Evolutionary conservation across 2,329 filamentous ascomycete genomes (phyloP).

Genomic region (Ophiocordyceps camponoti-floridani): DNA sequence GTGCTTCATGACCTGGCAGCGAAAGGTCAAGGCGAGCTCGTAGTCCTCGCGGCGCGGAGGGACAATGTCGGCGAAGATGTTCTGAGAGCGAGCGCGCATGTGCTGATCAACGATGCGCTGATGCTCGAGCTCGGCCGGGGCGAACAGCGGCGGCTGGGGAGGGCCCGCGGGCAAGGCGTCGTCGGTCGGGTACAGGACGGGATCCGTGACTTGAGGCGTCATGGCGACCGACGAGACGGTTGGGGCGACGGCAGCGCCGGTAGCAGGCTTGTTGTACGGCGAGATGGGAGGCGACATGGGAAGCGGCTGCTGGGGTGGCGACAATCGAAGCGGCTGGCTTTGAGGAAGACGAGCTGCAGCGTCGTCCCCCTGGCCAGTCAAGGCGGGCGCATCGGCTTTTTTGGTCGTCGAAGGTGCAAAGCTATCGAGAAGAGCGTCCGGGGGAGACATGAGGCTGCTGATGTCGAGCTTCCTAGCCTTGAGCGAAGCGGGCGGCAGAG

Average conservation of each 20-base stretch:
- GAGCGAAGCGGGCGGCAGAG: constrained; percentile 6
- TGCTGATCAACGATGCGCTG: constrained; percentile 32
- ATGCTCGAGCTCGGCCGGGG: constrained; percentile 19
- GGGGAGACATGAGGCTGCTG: constrained; percentile 43
- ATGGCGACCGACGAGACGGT: not conserved
- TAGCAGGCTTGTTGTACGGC: constrained; percentile 20
- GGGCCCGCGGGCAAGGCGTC: constrained; percentile 21
- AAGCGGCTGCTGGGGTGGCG: constrained; percentile 14
- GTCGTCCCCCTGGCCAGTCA: not conserved
- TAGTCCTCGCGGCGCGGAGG: constrained; percentile 36
- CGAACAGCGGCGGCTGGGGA: constrained; percentile 32
- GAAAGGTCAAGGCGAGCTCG: constrained; percentile 31
- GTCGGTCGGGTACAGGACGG: constrained; percentile 36
- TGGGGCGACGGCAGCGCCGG: constrained; percentile 10
- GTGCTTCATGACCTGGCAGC: constrained; percentile 30
- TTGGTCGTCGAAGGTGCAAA: constrained; percentile 17
- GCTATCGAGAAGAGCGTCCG: constrained; percentile 35
- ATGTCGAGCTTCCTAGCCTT: constrained; percentile 27
- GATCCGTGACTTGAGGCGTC: constrained; percentile 24
- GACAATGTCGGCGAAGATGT: constrained; percentile 22
- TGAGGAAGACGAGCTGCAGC: too few species aligned
- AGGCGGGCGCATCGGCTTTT: constrained; percentile 1
- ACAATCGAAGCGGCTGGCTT: not conserved
- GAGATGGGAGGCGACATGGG: constrained; percentile 42
- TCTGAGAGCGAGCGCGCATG: constrained; percentile 22